These are phyloP conservation scores for Mrakia gelida DNA, from an alignment of 768 basidiomycete genomes.

Conservation along the genomic window DNA sequence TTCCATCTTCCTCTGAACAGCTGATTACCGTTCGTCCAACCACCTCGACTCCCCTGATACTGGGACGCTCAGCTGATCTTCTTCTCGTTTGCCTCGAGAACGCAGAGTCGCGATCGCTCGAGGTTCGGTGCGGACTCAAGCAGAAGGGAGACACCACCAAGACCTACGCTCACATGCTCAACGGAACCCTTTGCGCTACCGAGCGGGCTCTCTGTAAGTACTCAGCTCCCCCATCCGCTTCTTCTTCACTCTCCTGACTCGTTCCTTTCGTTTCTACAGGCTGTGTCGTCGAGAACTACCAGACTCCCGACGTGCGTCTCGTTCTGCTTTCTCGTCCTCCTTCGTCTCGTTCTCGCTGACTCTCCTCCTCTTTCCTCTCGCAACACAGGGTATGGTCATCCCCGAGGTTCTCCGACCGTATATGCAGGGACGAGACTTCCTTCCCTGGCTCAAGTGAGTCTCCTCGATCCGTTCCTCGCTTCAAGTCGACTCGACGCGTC, in stretches of 20 bases:
- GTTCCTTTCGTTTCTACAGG: too few relatives aligned
- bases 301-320: slow-evolving; percentile 76
- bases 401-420: slow-evolving; percentile 88
- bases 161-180: slow-evolving; percentile 97
- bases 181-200: slow-evolving; percentile 94
- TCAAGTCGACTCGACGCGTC: background rate
- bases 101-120: slow-evolving; percentile 83
- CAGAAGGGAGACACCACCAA: slow-evolving; percentile 83
- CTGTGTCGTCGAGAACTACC: slow-evolving; percentile 97
- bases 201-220: slow-evolving; percentile 76
- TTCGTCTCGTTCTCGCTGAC: background rate
- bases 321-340: background rate
- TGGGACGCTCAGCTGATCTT: background rate
- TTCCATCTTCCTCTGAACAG: background rate
- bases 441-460: slow-evolving; percentile 61
- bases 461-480: background rate
- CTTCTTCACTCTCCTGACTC: too few relatives aligned
- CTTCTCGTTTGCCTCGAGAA: background rate
- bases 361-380: background rate
- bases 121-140: slow-evolving; percentile 89
- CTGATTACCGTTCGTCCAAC: slow-evolving; percentile 83
- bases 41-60: background rate
- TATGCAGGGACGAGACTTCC: slow-evolving; percentile 90
- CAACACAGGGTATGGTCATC: slow-evolving; percentile 71
- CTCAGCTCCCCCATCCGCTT: too few relatives aligned